These are phyloP conservation scores for Ensete ventricosum DNA, from an alignment of 176 grass and related monocot genomes.

Conservation along the genomic window DNA sequence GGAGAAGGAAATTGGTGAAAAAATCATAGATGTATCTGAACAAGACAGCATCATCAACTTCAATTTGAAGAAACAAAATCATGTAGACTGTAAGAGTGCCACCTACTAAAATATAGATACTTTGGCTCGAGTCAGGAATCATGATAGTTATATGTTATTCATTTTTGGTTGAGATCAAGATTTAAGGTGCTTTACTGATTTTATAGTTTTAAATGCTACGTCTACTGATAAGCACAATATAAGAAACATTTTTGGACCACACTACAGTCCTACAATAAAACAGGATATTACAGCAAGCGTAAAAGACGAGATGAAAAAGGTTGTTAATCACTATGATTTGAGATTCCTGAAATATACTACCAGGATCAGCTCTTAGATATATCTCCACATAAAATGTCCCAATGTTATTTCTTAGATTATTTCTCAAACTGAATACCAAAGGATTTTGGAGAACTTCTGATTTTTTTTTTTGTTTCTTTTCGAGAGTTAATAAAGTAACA, in stretches of 20 bases:
- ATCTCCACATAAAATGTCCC: not conserved
- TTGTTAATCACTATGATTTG: not conserved
- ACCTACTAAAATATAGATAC: not conserved
- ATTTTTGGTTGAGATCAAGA: not conserved
- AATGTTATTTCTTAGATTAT: not conserved
- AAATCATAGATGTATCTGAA: not conserved
- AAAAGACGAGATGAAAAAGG: too few relatives aligned
- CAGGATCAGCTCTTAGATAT: not conserved
- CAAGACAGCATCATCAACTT: not conserved
- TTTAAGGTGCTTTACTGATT: too few relatives aligned
- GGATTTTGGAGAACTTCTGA: not conserved
- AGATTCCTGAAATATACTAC: not conserved
- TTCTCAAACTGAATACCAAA: not conserved
- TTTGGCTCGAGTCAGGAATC: not conserved
- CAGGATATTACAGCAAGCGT: too few relatives aligned
- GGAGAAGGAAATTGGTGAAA: not conserved
- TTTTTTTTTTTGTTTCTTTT: not conserved
- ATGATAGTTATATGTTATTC: not conserved
- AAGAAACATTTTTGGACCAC: too few relatives aligned
- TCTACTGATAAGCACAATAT: too few relatives aligned
- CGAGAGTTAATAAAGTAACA: not conserved
- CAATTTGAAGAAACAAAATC: not conserved
- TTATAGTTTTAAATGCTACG: too few relatives aligned
- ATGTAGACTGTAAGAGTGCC: not conserved
- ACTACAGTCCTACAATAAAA: too few relatives aligned